A percentile compares a stretch with the other conserved stretches of the same genome.
Conservation (phyloP, 768 basidiomycete genomes). For the Boletus sensibilis region DNA sequence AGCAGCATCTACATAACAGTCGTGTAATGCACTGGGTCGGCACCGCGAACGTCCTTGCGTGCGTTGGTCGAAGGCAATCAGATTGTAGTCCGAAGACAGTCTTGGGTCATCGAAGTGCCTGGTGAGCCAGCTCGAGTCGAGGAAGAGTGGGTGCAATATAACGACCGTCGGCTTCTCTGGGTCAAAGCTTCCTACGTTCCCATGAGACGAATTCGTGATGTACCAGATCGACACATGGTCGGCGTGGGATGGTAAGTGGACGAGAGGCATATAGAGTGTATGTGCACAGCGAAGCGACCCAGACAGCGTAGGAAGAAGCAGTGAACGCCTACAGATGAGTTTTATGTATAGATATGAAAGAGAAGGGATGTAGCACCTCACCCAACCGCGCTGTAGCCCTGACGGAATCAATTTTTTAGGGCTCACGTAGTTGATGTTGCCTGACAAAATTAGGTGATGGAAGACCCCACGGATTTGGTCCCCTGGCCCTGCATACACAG, state of each 20-base stretch:
- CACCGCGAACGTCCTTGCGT: constrained; percentile 56
- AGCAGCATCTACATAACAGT: constrained; percentile 78
- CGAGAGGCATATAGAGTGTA: constrained; percentile 55
- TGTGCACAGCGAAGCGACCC: constrained; percentile 35
- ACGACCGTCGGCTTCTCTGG: constrained; percentile 63
- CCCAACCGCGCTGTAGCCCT: constrained; percentile 13
- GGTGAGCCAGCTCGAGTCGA: constrained; percentile 68
- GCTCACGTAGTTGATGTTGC: constrained; percentile 23
- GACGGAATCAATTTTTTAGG: constrained; percentile 20
- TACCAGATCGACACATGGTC: constrained; percentile 76
- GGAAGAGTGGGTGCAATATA: constrained; percentile 64
- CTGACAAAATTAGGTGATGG: constrained; percentile 19
- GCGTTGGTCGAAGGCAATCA: constrained; percentile 76
- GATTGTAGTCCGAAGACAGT: constrained; percentile 55
- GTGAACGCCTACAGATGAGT: constrained; percentile 6
- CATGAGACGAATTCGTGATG: constrained; percentile 56
- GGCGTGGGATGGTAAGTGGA: constrained; percentile 59
- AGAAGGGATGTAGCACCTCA: constrained; percentile 1
- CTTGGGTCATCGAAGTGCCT: constrained; percentile 68
- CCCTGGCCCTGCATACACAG: neutral
- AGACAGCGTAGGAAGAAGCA: constrained; percentile 1
- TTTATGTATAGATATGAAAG: constrained; percentile 23
- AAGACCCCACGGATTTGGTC: neutral
- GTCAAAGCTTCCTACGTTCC: constrained; percentile 67
- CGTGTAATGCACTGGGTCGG: constrained; percentile 55